Conservation (phyloP, 2,329 filamentous ascomycete species). For the Diaporthe aspalathi region DNA sequence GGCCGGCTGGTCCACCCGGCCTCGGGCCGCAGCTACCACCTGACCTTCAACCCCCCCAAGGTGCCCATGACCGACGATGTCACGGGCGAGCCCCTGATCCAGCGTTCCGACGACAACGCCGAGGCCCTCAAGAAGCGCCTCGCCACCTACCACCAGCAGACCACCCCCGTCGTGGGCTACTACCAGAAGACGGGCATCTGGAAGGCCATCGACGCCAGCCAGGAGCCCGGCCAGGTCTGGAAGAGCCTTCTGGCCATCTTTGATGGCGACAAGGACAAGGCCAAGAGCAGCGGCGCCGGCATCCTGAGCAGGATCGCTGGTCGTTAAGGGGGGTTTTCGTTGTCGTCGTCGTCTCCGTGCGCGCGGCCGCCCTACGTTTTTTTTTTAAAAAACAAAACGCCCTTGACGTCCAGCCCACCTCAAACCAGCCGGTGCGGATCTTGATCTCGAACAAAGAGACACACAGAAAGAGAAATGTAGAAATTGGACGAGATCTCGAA, state of each 20-base stretch:
- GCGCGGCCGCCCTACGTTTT: not conserved
- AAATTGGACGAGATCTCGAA: constrained; percentile 19
- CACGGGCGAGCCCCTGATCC: constrained; percentile 95
- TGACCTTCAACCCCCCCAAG: constrained; percentile 98
- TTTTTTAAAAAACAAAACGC: not conserved
- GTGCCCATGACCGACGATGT: constrained; percentile 93
- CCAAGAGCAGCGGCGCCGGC: constrained; percentile 49
- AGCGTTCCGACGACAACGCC: constrained; percentile 97
- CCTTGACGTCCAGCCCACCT: constrained; percentile 7
- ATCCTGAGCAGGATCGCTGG: constrained; percentile 57
- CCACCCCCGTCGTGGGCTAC: constrained; percentile 90
- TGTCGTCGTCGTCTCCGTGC: not conserved
- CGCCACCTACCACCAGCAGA: constrained; percentile 93
- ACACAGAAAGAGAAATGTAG: constrained; percentile 9
- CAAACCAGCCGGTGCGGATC: not conserved
- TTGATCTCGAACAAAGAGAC: not conserved
- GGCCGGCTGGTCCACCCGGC: constrained; percentile 96
- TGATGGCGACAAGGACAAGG: constrained; percentile 69
- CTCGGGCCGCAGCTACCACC: constrained; percentile 97
- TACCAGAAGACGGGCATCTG: constrained; percentile 99
- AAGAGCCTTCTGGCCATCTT: constrained; percentile 90
- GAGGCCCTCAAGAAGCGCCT: constrained; percentile 96
- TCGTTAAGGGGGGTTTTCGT: constrained; percentile 24
- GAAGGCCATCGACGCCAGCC: constrained; percentile 93
- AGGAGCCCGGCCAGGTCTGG: constrained; percentile 96